phyloP scores from a whole-genome alignment of 202 grass and related monocot genomes.

The Panicum hallii region DNA sequence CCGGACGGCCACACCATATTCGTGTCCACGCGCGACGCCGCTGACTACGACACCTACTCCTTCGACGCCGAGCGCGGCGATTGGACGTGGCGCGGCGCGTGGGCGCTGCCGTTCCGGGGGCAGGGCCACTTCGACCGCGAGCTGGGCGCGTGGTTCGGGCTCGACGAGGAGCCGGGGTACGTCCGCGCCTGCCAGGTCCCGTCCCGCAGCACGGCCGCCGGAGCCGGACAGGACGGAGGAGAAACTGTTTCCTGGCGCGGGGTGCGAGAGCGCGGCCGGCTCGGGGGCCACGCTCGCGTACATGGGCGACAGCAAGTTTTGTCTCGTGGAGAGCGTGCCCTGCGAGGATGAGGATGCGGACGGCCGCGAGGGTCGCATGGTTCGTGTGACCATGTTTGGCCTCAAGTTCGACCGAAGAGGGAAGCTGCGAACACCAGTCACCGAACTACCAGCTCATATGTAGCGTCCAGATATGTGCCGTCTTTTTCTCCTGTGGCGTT shows the following conservation, averaged over 20 bases:
- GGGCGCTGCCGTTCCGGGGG: slow-evolving; percentile 20
- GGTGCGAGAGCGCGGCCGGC: not conserved
- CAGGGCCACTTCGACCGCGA: not conserved
- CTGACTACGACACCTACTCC: not conserved
- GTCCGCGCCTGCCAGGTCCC: not conserved
- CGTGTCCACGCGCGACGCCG: not conserved
- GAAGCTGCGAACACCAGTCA: not conserved
- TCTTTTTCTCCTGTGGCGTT: not conserved
- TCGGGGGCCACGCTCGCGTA: not conserved
- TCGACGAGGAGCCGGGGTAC: not conserved
- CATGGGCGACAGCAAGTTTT: slow-evolving; percentile 13
- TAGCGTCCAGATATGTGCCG: not conserved
- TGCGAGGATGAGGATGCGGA: not conserved
- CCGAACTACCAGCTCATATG: not conserved
- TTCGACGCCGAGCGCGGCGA: not conserved
- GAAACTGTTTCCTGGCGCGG: not conserved
- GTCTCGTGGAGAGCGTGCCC: slow-evolving; percentile 12
- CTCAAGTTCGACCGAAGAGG: not conserved
- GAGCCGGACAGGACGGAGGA: not conserved
- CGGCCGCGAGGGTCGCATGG: too few relatives aligned
- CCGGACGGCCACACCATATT: slow-evolving; percentile 9
- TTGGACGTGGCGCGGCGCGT: not conserved
- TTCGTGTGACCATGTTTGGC: slow-evolving; percentile 1
- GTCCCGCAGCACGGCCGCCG: not conserved
- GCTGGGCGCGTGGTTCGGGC: slow-evolving; percentile 25